A percentile compares a stretch with the other conserved stretches of the same genome.
phyloP scores from a whole-genome alignment of 345 rosid species.

The Camelina sativa region DNA sequence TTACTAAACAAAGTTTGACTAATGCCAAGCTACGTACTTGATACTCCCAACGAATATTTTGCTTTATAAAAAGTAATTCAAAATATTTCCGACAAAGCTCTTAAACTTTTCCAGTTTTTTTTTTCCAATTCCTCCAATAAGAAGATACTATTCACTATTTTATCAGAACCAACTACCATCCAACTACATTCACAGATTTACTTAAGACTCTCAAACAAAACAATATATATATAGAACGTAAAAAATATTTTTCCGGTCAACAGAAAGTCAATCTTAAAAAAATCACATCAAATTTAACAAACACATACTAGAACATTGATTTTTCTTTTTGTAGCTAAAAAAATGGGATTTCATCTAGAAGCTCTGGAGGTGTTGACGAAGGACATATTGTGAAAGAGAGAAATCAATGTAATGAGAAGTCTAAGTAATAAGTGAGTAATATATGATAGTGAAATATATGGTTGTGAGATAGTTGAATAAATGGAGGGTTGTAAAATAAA shows the following conservation, averaged over 20 bases:
- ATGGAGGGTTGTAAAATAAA: too few species aligned
- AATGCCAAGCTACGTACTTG: neutral
- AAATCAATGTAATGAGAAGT: conserved; percentile 27
- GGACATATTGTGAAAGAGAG: neutral
- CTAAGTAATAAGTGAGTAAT: neutral
- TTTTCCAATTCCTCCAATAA: neutral
- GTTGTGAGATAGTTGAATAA: too few species aligned
- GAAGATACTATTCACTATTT: neutral
- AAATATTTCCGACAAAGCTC: conserved; percentile 2
- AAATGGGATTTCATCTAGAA: conserved; percentile 13
- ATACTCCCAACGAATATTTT: neutral
- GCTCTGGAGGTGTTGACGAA: neutral
- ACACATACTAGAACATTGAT: conserved; percentile 11
- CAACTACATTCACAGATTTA: conserved; percentile 3
- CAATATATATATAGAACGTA: neutral
- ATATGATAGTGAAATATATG: too few species aligned
- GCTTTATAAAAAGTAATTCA: neutral
- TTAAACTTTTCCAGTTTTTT: neutral
- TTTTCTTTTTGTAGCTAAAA: neutral
- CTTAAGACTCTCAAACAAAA: neutral
- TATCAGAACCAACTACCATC: conserved; percentile 20
- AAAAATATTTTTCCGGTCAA: neutral
- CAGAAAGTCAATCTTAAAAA: neutral
- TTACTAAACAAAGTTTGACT: neutral
- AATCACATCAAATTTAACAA: neutral